These are phyloP conservation scores for Isatis tinctoria DNA, from an alignment of 345 rosid genomes.

Conservation along the genomic window DNA sequence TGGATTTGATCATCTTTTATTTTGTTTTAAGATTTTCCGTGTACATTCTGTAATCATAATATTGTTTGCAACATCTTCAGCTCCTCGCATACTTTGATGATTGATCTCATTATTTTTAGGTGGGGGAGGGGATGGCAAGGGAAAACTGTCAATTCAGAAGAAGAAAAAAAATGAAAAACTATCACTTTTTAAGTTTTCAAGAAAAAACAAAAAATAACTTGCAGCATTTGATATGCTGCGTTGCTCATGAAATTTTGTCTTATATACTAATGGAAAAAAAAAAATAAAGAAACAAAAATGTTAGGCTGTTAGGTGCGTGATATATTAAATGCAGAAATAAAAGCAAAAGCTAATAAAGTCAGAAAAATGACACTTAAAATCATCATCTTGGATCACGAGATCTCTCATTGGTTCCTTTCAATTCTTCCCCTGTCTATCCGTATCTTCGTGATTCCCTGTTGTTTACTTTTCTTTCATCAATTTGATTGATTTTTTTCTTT, in stretches of 20 bases:
- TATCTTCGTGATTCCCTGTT: conserved; percentile 20
- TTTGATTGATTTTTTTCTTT: not conserved
- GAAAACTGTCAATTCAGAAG: not conserved
- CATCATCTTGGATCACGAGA: conserved; percentile 41
- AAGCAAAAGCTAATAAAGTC: conserved; percentile 26
- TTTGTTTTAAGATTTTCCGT: not conserved
- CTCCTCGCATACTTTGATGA: not conserved
- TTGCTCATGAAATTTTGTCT: conserved; percentile 28
- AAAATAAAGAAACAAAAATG: conserved; percentile 15
- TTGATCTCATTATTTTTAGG: not conserved
- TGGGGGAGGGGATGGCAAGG: not conserved
- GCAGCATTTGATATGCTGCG: conserved; percentile 2
- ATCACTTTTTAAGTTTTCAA: not conserved
- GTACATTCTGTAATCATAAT: not conserved
- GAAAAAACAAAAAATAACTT: not conserved
- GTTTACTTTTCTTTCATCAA: conserved; percentile 13
- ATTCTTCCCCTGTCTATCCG: conserved; percentile 20
- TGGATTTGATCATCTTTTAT: not conserved
- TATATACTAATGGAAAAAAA: not conserved
- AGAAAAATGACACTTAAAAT: conserved; percentile 26
- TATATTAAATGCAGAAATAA: conserved; percentile 20
- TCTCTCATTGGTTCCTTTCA: conserved; percentile 34
- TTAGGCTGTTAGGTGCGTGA: conserved; percentile 30
- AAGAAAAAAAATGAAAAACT: not conserved
- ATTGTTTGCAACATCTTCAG: not conserved